These are phyloP conservation scores for Pyrenophora tritici-repentis DNA, from an alignment of 2,329 filamentous ascomycete species.

Conservation along the genomic window DNA sequence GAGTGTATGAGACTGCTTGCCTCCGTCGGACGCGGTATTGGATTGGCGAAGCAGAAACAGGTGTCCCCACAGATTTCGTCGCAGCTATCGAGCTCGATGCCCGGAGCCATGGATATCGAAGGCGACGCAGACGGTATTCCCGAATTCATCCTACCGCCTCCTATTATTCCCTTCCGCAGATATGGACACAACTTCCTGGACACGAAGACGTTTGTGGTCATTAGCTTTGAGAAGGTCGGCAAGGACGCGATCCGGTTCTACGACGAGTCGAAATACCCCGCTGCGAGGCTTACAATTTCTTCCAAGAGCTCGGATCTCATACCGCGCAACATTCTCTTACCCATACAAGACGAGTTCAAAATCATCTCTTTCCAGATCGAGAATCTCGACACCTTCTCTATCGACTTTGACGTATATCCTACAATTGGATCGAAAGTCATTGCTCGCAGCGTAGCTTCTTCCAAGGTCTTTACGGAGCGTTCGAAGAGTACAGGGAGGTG, in stretches of 20 bases:
- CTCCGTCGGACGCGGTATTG: constrained; percentile 51
- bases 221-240: constrained; percentile 79
- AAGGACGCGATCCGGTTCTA: constrained; percentile 88
- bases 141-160: constrained; percentile 86
- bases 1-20: constrained; percentile 90
- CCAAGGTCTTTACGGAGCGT: constrained; percentile 79
- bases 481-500: constrained; percentile 78
- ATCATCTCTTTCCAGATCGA: constrained; percentile 96
- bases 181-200: constrained; percentile 99
- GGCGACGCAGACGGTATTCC: constrained; percentile 88
- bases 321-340: constrained; percentile 91
- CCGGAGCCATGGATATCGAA: constrained; percentile 59
- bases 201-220: constrained; percentile 93
- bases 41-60: constrained; percentile 39
- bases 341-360: constrained; percentile 93
- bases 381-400: constrained; percentile 85
- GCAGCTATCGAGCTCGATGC: constrained; percentile 44
- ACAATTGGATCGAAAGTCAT: constrained; percentile 98
- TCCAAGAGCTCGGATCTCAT: constrained; percentile 96
- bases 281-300: constrained; percentile 91
- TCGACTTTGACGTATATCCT: constrained; percentile 97
- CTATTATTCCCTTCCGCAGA: constrained; percentile 90
- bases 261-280: constrained; percentile 94
- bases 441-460: constrained; percentile 89
- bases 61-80: constrained; percentile 51